These are phyloP conservation scores for Apiospora arundinis DNA, from an alignment of 2,329 filamentous ascomycete species.

Conservation along the genomic window DNA sequence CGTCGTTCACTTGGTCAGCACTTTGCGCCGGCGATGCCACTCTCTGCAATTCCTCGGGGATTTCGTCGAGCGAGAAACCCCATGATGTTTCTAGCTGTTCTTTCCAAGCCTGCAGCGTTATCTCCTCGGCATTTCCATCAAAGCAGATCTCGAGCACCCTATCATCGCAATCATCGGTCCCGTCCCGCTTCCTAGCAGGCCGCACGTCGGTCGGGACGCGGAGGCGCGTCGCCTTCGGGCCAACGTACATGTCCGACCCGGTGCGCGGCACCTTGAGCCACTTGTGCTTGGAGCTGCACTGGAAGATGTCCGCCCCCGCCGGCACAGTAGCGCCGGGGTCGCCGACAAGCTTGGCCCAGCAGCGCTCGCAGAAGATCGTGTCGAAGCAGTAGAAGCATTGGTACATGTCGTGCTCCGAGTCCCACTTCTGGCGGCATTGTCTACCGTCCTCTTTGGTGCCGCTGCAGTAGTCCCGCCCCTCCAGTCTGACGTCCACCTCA, in stretches of 20 bases:
- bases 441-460: neutral
- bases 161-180: neutral
- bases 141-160: neutral
- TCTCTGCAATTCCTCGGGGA: neutral
- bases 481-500: neutral
- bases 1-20: neutral
- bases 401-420: neutral
- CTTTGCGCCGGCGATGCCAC: neutral
- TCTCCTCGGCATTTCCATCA: neutral
- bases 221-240: neutral
- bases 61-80: neutral
- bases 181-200: neutral
- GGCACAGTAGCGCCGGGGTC: neutral
- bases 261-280: constrained; percentile 29
- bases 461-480: neutral
- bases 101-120: neutral
- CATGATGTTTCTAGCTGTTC: neutral
- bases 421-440: neutral
- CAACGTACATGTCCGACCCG: constrained; percentile 26
- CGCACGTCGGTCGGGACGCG: neutral
- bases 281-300: constrained; percentile 29
- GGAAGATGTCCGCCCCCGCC: constrained; percentile 4
- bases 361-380: neutral
- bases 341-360: neutral
- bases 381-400: neutral